These are phyloP conservation scores for Saccharomycopsis fermentans DNA, from an alignment of 805 yeast genomes.

Conservation along the genomic window DNA sequence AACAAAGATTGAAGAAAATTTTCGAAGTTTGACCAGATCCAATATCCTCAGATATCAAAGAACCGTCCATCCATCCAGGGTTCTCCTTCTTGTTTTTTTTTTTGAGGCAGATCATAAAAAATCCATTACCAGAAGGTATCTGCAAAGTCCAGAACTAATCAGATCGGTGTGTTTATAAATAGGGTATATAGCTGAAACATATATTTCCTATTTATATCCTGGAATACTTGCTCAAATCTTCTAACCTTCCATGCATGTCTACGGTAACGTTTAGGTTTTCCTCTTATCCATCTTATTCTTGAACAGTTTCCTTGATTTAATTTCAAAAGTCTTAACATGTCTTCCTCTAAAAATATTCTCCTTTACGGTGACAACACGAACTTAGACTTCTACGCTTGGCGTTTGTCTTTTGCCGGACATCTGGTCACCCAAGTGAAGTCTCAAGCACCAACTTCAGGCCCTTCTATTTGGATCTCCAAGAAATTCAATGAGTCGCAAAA, in stretches of 20 bases:
- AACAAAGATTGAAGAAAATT: too few species aligned
- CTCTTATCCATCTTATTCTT: background rate
- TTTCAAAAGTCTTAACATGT: background rate
- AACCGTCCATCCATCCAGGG: too few species aligned
- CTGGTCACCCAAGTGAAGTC: background rate
- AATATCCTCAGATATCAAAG: too few species aligned
- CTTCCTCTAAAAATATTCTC: constrained; percentile 21
- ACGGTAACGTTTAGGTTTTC: background rate
- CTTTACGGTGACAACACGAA: constrained; percentile 49
- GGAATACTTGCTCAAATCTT: too few species aligned
- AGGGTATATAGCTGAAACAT: background rate
- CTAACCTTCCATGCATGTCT: too few species aligned
- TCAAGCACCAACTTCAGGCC: background rate
- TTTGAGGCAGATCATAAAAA: too few species aligned
- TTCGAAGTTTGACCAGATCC: too few species aligned
- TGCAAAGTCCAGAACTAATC: too few species aligned
- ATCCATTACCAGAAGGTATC: too few species aligned
- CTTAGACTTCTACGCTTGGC: constrained; percentile 50
- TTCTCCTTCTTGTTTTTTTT: too few species aligned
- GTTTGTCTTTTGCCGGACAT: constrained; percentile 24
- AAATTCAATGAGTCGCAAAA: constrained; percentile 25
- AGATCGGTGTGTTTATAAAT: background rate
- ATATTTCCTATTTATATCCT: too few species aligned
- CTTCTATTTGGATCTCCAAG: constrained; percentile 18
- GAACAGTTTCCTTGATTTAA: background rate